phyloP scores from a whole-genome alignment of 2,329 filamentous ascomycete genomes.

The Nothophaeocryptopus gaeumannii region DNA sequence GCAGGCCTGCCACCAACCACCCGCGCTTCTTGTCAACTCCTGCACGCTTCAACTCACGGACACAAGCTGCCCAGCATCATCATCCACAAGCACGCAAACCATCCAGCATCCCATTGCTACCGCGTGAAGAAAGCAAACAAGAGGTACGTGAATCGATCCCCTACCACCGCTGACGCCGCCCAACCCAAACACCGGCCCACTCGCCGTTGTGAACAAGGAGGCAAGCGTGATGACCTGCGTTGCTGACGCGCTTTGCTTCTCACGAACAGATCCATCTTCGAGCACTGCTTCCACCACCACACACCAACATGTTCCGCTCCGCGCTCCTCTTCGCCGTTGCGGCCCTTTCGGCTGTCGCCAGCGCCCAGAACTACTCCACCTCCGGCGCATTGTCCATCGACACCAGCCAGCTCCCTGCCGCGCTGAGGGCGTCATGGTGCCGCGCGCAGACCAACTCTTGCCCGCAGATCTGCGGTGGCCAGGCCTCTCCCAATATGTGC shows the following conservation, averaged over 20 bases:
- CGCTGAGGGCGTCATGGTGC: slow-evolving; percentile 53
- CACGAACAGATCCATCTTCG: slow-evolving; percentile 14
- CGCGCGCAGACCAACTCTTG: slow-evolving; percentile 58
- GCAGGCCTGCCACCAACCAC: no score
- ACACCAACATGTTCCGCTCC: slow-evolving; percentile 48
- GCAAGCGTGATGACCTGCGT: no score
- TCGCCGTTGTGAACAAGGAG: no score
- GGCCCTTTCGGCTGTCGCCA: slow-evolving; percentile 46
- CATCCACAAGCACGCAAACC: not conserved
- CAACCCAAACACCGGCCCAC: not conserved
- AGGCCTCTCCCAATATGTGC: slow-evolving; percentile 53
- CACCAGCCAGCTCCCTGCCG: slow-evolving; percentile 39
- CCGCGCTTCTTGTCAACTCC: no score
- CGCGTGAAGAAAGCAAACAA: not conserved
- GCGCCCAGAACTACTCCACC: slow-evolving; percentile 42
- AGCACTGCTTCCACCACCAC: slow-evolving; percentile 21
- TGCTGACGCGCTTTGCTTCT: slow-evolving; percentile 5
- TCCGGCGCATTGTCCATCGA: slow-evolving; percentile 43
- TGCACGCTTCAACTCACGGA: no score
- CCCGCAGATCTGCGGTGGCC: slow-evolving; percentile 56
- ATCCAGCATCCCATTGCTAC: not conserved
- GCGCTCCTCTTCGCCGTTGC: slow-evolving; percentile 46
- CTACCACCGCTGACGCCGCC: not conserved
- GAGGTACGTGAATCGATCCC: not conserved
- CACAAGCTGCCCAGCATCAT: not conserved